A percentile compares a stretch with the other conserved stretches of the same genome.
Conservation (phyloP, 768 basidiomycete species). For the Trichaptum fuscoviolaceum region DNA sequence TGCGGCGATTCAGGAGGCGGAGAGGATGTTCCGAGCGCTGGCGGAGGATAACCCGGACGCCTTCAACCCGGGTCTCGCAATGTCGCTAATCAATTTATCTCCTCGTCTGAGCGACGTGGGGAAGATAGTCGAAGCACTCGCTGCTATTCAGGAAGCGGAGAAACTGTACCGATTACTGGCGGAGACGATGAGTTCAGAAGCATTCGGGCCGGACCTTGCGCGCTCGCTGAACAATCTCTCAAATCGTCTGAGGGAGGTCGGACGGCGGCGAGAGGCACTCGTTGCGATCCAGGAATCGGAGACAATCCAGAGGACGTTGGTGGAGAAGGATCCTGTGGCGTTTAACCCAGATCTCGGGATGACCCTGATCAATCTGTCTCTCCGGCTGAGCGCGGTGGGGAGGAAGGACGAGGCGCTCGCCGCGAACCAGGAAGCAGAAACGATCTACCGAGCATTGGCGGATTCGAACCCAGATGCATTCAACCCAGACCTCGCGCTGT, state of each 20-base stretch:
- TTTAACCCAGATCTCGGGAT: slow-evolving; percentile 6
- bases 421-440: slow-evolving; percentile 10
- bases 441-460: slow-evolving; percentile 4
- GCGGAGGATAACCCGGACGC: neutral
- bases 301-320: neutral
- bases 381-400: slow-evolving; percentile 4
- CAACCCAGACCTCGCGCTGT: slow-evolving; percentile 9
- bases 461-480: slow-evolving; percentile 6
- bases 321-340: neutral
- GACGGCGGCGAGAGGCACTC: slow-evolving; percentile 9
- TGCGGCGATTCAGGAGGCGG: slow-evolving; percentile 5
- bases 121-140: slow-evolving; percentile 6
- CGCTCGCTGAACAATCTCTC: slow-evolving; percentile 8
- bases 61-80: slow-evolving; percentile 6
- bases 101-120: slow-evolving; percentile 7
- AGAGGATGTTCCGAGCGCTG: slow-evolving; percentile 2
- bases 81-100: slow-evolving; percentile 6
- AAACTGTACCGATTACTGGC: slow-evolving; percentile 1
- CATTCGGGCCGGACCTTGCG: slow-evolving; percentile 10
- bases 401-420: slow-evolving; percentile 10
- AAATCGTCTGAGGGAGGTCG: slow-evolving; percentile 5
- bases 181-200: slow-evolving; percentile 1
- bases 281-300: slow-evolving; percentile 2
- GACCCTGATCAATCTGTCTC: slow-evolving; percentile 8
- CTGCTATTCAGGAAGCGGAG: slow-evolving; percentile 7